Base-by-base conservation (phyloP, 768 basidiomycete species). In the Punctularia strigosozonata region DNA sequence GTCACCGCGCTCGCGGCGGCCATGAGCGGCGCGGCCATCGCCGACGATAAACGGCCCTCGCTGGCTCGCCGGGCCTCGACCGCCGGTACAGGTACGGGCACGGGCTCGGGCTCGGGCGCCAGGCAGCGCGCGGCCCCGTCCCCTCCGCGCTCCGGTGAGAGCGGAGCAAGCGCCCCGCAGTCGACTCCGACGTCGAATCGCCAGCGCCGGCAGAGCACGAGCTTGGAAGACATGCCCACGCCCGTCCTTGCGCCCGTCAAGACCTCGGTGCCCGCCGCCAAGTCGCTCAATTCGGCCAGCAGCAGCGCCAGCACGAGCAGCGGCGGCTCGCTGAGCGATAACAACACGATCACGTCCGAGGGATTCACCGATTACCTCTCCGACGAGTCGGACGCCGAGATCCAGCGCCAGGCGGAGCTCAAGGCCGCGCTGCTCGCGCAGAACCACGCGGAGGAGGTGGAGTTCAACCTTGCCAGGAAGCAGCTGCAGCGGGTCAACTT, bases 381-480 rank as follows among this genome's bases (percentile, higher is more conserved):
- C n/a, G 86, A 88, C 52, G 86, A 90, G 59, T 88, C 85, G n/a
- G 86, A 90, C 51, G 84, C 77, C 20, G 86, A 90, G 54, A 58
- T 90, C 39, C 86, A 90, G 58, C 68, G 83, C 43, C 85, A 89
- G 57, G 86, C 86, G 4, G 87, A 89, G 51, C 76, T 75, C 17
- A 76, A 73, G 44, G 86, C 86, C 4, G 82, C 78, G 4, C 55
- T 83, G 31, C 59, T 83, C 13, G 85, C 82, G n/a, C 80, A 86
- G 61, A 82, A 72, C 43, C 77, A 81, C 49, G 71, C 75, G 32
- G 85, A 88, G 55, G 85, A 88, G 53, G 63, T 70, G 44, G 85
- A 88, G 52, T 88, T 88, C 61, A 80, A 73, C 54, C 77, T 79
- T 25, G 85, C 83, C 30, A 72, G 85, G 10, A 77, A 80, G 61